Evolutionary conservation across 805 yeast species (phyloP).

Genomic region (Candida taoyuanica): DNA sequence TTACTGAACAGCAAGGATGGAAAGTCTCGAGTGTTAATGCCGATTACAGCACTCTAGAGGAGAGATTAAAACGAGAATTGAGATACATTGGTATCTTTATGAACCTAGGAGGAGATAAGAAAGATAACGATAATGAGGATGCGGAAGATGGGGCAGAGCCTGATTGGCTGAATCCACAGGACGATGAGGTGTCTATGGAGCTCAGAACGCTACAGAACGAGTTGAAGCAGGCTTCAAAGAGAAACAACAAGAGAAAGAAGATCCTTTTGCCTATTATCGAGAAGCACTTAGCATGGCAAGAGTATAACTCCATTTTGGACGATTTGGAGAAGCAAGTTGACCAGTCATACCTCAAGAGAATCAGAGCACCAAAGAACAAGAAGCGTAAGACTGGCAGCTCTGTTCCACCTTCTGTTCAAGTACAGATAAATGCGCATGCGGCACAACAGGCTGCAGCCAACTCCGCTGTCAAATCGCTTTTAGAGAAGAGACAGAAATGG

Average conservation of each 20-base stretch:
- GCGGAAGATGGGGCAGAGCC: slow-evolving; percentile 31
- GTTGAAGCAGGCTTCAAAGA: slow-evolving; percentile 52
- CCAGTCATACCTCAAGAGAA: slow-evolving; percentile 81
- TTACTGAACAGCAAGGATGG: slow-evolving; percentile 45
- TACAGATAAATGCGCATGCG: slow-evolving; percentile 29
- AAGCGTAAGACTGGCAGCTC: slow-evolving; percentile 31
- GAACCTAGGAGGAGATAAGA: slow-evolving; percentile 36
- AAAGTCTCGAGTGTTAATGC: slow-evolving; percentile 40
- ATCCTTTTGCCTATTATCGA: slow-evolving; percentile 67
- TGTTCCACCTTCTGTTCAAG: slow-evolving; percentile 29
- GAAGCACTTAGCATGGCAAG: slow-evolving; percentile 92
- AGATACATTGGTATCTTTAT: slow-evolving; percentile 86
- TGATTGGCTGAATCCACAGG: slow-evolving; percentile 78
- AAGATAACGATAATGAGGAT: slow-evolving; percentile 17
- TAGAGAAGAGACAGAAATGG: slow-evolving; percentile 90
- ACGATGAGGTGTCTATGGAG: slow-evolving; percentile 89
- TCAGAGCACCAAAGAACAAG: slow-evolving; percentile 59
- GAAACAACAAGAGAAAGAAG: slow-evolving; percentile 66
- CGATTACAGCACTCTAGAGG: slow-evolving; percentile 81
- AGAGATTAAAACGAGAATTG: slow-evolving; percentile 79
- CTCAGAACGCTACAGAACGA: slow-evolving; percentile 68
- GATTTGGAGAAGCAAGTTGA: slow-evolving; percentile 96
- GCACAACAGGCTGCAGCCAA: slow-evolving; percentile 68
- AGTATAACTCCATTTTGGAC: slow-evolving; percentile 81
- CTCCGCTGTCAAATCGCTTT: slow-evolving; percentile 68